These are phyloP conservation scores for Kuraishia hungarica DNA, from an alignment of 805 yeast species.

Conservation along the genomic window DNA sequence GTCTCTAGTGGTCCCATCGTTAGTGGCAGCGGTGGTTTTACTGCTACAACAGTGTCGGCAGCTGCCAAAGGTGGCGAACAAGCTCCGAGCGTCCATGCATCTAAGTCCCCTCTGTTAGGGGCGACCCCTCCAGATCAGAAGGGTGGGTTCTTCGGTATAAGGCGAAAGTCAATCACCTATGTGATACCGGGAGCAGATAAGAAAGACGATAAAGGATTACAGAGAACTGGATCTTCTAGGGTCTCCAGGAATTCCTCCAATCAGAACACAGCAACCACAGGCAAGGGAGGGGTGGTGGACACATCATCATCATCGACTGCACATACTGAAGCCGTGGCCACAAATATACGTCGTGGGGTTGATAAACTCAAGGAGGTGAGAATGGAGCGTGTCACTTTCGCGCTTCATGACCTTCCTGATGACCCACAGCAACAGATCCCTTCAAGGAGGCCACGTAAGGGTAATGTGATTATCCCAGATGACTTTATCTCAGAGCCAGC, in stretches of 20 bases:
- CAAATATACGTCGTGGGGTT: neutral
- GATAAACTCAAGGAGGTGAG: constrained; percentile 18
- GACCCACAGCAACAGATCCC: constrained; percentile 61
- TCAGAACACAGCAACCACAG: too few relatives aligned
- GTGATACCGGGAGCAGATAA: neutral
- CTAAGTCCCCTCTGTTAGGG: neutral
- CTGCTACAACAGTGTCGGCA: neutral
- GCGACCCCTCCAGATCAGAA: constrained; percentile 8
- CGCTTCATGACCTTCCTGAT: constrained; percentile 35
- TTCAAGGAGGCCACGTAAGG: constrained; percentile 43
- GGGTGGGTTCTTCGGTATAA: constrained; percentile 11
- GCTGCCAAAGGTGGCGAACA: neutral
- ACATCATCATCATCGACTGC: neutral
- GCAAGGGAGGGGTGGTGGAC: too few relatives aligned
- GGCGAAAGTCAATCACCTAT: constrained; percentile 5
- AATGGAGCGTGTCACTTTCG: constrained; percentile 41
- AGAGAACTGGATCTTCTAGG: neutral
- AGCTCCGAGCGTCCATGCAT: neutral
- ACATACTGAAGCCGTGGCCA: neutral
- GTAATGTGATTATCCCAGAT: constrained; percentile 54
- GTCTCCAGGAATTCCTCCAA: neutral
- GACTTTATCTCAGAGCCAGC: constrained; percentile 59
- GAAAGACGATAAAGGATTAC: neutral
- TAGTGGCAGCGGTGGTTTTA: too few relatives aligned
- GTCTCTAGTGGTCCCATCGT: too few relatives aligned